Evolutionary conservation across 1,284 basidiomycete species (phyloP).

Genomic region (Trichosporon faecale): DNA sequence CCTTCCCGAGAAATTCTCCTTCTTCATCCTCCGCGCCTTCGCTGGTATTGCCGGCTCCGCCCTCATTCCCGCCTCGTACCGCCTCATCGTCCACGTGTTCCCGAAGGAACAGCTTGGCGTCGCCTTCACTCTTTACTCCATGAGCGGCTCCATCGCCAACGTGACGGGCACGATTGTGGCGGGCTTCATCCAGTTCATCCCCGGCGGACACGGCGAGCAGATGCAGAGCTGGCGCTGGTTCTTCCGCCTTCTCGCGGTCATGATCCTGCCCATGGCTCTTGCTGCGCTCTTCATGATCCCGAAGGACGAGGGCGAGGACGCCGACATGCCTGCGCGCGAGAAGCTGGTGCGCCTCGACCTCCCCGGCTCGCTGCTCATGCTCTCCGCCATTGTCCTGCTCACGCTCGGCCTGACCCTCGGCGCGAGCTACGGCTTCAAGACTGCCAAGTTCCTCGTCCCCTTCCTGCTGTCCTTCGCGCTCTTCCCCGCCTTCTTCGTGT

Average conservation of each 20-base stretch:
- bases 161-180: constrained; percentile 43
- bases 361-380: constrained; percentile 37
- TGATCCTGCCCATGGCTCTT: constrained; percentile 34
- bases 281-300: constrained; percentile 30
- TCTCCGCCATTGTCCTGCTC: constrained; percentile 42
- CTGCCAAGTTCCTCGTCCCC: constrained; percentile 45
- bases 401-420: constrained; percentile 49
- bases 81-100: constrained; percentile 45
- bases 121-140: constrained; percentile 43
- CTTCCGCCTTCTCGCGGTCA: constrained; percentile 30
- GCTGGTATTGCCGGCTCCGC: constrained; percentile 36
- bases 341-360: constrained; percentile 39
- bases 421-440: constrained; percentile 44
- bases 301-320: constrained; percentile 28
- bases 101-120: constrained; percentile 34
- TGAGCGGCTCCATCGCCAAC: constrained; percentile 48
- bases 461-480: constrained; percentile 44
- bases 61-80: constrained; percentile 45
- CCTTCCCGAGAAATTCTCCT: constrained; percentile 35
- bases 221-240: constrained; percentile 48
- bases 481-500: constrained; percentile 40
- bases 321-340: not conserved
- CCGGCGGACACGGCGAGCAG: constrained; percentile 36
- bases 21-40: constrained; percentile 39
- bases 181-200: constrained; percentile 47